phyloP scores from a whole-genome alignment of 1,284 basidiomycete genomes.

The Athelia psychrophila region DNA sequence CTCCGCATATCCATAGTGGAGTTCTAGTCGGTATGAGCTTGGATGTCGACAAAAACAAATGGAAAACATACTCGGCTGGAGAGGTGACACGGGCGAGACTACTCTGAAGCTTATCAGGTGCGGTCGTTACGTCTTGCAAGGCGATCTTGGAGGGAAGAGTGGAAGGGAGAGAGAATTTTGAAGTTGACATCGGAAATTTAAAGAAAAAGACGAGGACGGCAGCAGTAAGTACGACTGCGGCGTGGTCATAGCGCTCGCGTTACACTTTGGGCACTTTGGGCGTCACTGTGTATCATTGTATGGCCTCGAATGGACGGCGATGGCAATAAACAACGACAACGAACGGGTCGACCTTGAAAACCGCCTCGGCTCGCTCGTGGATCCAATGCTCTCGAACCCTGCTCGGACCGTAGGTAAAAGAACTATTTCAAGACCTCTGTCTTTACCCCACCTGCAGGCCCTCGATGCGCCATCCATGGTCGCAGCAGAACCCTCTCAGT shows the following conservation, averaged over 20 bases:
- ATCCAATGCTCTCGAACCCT: neutral
- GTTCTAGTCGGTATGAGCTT: too few species aligned
- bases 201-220: too few species aligned
- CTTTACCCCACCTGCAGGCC: neutral
- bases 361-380: neutral
- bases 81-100: conserved; percentile 49
- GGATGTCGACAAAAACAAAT: too few species aligned
- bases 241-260: conserved; percentile 8
- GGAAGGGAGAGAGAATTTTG: conserved; percentile 41
- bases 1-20: conserved; percentile 62
- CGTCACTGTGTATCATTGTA: too few species aligned
- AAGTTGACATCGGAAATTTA: conserved; percentile 7
- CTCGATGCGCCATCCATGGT: neutral
- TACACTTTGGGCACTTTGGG: too few species aligned
- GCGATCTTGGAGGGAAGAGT: conserved; percentile 51
- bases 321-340: too few species aligned
- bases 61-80: conserved; percentile 52
- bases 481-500: neutral
- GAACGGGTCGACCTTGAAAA: too few species aligned
- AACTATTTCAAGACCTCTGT: neutral
- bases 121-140: conserved; percentile 48
- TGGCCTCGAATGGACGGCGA: too few species aligned
- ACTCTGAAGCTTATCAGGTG: conserved; percentile 42
- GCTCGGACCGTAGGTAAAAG: too few species aligned
- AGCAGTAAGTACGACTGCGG: too few species aligned